Conservation (phyloP, 2,329 filamentous ascomycete species). For the Chaetomiaceae sp. region DNA sequence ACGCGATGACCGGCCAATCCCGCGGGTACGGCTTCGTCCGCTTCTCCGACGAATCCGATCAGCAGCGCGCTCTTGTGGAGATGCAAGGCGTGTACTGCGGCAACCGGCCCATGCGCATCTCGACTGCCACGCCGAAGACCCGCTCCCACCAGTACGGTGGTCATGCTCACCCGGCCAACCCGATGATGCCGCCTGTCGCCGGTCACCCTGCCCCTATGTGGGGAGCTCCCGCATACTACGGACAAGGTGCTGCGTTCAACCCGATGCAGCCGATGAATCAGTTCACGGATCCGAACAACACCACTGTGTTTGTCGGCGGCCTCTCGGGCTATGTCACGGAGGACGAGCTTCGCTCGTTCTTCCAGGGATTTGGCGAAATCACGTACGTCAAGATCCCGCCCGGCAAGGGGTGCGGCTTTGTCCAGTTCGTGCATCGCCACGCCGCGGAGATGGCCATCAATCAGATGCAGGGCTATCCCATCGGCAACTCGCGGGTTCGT, state of each 20-base stretch:
- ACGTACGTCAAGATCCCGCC: conserved; percentile 99
- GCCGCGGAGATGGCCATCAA: conserved; percentile 99
- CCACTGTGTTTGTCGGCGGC: conserved; percentile 95
- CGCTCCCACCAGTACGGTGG: conserved; percentile 42
- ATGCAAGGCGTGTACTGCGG: conserved; percentile 99
- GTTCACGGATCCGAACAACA: conserved; percentile 99
- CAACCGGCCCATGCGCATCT: conserved; percentile 97
- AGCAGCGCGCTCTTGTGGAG: conserved; percentile 91
- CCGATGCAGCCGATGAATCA: conserved; percentile 74
- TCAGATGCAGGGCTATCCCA: conserved; percentile 99
- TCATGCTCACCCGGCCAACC: conserved; percentile 34
- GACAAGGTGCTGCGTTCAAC: conserved; percentile 28
- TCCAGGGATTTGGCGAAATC: conserved; percentile 98
- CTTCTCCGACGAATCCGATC: conserved; percentile 91
- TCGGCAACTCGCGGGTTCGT: conserved; percentile 96
- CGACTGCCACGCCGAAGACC: conserved; percentile 96
- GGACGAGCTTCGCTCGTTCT: conserved; percentile 99
- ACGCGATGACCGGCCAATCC: conserved; percentile 95
- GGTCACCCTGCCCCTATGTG: conserved; percentile 42
- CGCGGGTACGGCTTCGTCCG: conserved; percentile 97
- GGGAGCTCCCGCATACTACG: conserved; percentile 39
- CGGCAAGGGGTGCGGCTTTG: conserved; percentile 97
- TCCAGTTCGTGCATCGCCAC: conserved; percentile 98
- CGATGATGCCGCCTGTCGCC: conserved; percentile 38
- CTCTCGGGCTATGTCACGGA: conserved; percentile 97